Conservation (phyloP, 2,329 filamentous ascomycete species). For the Venturia asperata region DNA sequence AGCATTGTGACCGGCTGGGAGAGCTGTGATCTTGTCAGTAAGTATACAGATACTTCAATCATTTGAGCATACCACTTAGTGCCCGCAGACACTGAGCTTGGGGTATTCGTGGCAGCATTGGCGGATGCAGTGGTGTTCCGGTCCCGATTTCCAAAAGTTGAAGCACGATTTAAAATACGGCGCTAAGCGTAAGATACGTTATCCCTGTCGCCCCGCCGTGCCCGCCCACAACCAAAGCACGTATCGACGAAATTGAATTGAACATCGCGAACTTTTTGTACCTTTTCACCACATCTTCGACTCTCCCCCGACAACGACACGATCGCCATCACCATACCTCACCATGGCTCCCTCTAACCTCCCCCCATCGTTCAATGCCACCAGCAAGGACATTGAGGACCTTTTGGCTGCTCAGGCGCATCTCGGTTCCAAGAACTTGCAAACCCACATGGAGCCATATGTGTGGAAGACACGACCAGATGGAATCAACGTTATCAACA, state of each 20-base stretch:
- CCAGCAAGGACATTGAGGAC: constrained; percentile 98
- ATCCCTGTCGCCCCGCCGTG: neutral
- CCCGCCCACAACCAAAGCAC: constrained; percentile 15
- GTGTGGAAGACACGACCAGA: constrained; percentile 99
- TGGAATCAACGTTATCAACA: constrained; percentile 98
- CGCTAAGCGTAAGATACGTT: neutral
- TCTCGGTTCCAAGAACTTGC: constrained; percentile 97
- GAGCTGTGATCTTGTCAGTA: constrained; percentile 13
- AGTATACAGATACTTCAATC: neutral
- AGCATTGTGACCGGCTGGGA: constrained; percentile 9
- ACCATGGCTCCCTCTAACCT: constrained; percentile 95
- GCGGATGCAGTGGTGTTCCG: constrained; percentile 17
- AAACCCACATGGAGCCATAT: constrained; percentile 99
- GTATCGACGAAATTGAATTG: constrained; percentile 1
- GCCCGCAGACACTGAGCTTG: constrained; percentile 38
- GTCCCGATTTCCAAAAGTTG: constrained; percentile 12
- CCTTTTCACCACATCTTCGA: constrained; percentile 6
- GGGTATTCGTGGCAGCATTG: constrained; percentile 45
- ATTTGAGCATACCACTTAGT: constrained; percentile 28
- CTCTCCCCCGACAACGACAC: neutral
- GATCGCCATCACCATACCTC: constrained; percentile 26
- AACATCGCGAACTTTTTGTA: constrained; percentile 11
- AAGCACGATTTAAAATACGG: neutral
- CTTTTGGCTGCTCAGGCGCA: constrained; percentile 95
- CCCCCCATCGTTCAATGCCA: constrained; percentile 92